A percentile compares a stretch with the other conserved stretches of the same genome.
Conservation (phyloP, 179 eudicot genomes). For the Amaranthus tricolor region DNA sequence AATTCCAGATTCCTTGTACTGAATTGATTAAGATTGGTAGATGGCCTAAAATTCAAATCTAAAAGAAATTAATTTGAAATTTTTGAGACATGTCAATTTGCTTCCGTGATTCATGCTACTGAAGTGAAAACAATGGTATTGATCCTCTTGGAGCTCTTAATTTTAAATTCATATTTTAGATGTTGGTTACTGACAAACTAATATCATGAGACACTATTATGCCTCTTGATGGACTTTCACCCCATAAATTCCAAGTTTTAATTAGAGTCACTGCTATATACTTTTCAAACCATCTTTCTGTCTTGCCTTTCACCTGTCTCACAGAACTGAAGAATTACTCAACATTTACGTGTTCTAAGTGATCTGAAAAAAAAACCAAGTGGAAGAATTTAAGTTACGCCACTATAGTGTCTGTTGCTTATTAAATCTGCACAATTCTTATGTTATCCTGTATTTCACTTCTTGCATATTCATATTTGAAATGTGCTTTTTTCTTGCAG, state of each 20-base stretch:
- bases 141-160: background rate
- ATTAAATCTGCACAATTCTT: background rate
- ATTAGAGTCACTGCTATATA: background rate
- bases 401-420: background rate
- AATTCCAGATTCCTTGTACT: background rate
- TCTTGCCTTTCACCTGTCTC: no score
- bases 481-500: conserved; percentile 37
- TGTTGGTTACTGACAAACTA: background rate
- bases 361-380: background rate
- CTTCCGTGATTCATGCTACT: background rate
- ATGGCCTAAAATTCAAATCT: background rate
- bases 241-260: background rate
- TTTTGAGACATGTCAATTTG: background rate
- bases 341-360: no score
- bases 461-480: conserved; percentile 14
- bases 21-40: background rate
- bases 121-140: background rate
- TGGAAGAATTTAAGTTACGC: background rate
- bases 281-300: no score
- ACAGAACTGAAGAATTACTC: no score
- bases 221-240: no score
- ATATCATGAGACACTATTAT: no score
- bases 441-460: no score
- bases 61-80: background rate
- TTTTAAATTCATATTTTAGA: no score